Base-by-base conservation (phyloP, 1,284 basidiomycete genomes). In the Tilletiopsis washingtonensis region DNA sequence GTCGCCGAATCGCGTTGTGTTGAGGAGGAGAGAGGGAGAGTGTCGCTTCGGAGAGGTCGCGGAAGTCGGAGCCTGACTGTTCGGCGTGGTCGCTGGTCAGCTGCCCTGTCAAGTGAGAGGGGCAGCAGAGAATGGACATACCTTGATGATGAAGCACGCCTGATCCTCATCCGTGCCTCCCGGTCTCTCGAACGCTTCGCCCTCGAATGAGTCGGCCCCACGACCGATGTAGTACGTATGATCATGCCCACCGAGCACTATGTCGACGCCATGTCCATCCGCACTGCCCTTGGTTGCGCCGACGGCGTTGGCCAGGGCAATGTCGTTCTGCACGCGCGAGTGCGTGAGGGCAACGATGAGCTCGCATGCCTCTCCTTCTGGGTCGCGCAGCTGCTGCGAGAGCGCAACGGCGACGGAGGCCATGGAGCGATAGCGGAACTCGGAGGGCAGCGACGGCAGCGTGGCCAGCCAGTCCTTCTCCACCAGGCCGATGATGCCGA, bases 1-100 rank as follows among this genome's bases (percentile, higher is more conserved):
- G 83, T 44, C 74, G 78, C 53, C 90, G 80, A 1, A 87, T 74
- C 56, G 82, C 83, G 1, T 82, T 82, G 29, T 76, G 71, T 1
- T 83, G 80, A 1, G 83, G 79, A 43, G 81, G 76, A 29, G 78
- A 76, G 3, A 93, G 75, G 50, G 82, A 80, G 17, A 93, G 74
- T 0, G 74, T 76, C 38, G 90, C 76, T 54, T 86, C 84, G 44
- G 86, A 87, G 23, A 93, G 75, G 57, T 93, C 88, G 27, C 86
- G 81, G 72, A 94, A 94, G 74, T 94, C 89, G 4, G 85, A 88
- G 4, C 90, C 90, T 57, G 85, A n/a, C n/a, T n/a, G n/a, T n/a
- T n/a, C n/a, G n/a, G n/a, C n/a, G n/a, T n/a, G n/a, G n/a, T n/a
- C n/a, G n/a, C n/a, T n/a, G n/a, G n/a, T n/a, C n/a, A n/a, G n/a